Evolutionary conservation across 2,329 filamentous ascomycete genomes (phyloP).

Genomic region (Scedosporium minutisporum): DNA sequence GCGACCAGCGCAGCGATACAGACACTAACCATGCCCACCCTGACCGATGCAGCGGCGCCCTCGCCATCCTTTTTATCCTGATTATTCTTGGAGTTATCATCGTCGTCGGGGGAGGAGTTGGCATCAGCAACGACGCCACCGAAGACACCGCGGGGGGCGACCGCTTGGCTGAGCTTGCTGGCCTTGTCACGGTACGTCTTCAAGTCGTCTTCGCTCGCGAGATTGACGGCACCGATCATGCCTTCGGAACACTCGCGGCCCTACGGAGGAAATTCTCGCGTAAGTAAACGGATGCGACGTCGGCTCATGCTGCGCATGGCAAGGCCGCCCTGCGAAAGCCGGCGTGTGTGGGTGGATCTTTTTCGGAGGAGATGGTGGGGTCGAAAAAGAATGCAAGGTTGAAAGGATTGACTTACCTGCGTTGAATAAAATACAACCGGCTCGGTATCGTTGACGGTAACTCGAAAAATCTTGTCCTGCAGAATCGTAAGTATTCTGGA

Average conservation of each 20-base stretch:
- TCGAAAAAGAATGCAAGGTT: not conserved
- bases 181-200: conserved; percentile 3
- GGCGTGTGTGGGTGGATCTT: too few species aligned
- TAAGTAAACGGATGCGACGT: not conserved
- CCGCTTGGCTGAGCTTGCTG: not conserved
- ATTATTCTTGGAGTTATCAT: not conserved
- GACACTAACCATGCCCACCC: not conserved
- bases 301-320: not conserved
- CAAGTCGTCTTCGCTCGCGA: conserved; percentile 8
- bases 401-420: not conserved
- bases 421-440: conserved; percentile 22
- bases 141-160: not conserved
- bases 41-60: conserved; percentile 8
- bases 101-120: not conserved
- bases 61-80: conserved; percentile 2
- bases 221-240: conserved; percentile 22
- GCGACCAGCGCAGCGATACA: not conserved
- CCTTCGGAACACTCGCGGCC: conserved; percentile 19
- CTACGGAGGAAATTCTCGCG: not conserved
- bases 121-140: not conserved
- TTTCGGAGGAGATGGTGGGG: not conserved
- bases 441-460: conserved; percentile 19
- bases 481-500: not conserved
- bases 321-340: not conserved
- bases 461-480: conserved; percentile 14